phyloP scores from a whole-genome alignment of 768 basidiomycete species.

The Russula sp. region DNA sequence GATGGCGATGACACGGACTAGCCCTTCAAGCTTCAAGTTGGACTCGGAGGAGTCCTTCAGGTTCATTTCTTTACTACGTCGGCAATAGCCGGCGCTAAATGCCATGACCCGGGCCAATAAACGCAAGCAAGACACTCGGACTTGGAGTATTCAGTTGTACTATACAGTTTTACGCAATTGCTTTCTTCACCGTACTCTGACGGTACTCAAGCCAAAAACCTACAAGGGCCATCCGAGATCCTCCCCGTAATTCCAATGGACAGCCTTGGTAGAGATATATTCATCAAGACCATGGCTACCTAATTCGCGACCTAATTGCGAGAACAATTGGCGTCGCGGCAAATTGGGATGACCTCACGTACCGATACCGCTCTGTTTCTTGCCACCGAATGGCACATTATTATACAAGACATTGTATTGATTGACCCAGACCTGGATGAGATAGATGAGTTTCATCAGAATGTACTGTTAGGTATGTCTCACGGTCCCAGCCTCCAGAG shows the following conservation, averaged over 20 bases:
- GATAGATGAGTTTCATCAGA: constrained; percentile 3
- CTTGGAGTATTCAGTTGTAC: background rate
- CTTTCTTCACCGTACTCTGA: background rate
- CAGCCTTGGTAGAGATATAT: constrained; percentile 75
- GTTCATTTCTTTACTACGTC: background rate
- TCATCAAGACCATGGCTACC: constrained; percentile 81
- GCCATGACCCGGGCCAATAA: background rate
- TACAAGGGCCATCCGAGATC: constrained; percentile 73
- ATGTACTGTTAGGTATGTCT: constrained; percentile 27
- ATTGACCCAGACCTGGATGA: constrained; percentile 79
- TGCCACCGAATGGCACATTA: constrained; percentile 93
- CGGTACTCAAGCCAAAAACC: background rate
- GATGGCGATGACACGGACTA: too few species aligned
- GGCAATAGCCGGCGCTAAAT: background rate
- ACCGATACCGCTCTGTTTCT: constrained; percentile 89
- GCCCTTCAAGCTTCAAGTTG: too few species aligned
- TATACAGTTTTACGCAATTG: background rate
- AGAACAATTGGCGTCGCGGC: background rate
- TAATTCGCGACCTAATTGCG: constrained; percentile 66
- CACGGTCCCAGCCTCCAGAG: constrained; percentile 86
- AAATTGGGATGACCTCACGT: constrained; percentile 25
- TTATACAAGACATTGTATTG: constrained; percentile 79
- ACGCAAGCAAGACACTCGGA: background rate
- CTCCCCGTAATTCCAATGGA: constrained; percentile 88
- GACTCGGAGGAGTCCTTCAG: too few species aligned